phyloP scores from a whole-genome alignment of 1,284 basidiomycete species.

The Psilocybe mexicana region DNA sequence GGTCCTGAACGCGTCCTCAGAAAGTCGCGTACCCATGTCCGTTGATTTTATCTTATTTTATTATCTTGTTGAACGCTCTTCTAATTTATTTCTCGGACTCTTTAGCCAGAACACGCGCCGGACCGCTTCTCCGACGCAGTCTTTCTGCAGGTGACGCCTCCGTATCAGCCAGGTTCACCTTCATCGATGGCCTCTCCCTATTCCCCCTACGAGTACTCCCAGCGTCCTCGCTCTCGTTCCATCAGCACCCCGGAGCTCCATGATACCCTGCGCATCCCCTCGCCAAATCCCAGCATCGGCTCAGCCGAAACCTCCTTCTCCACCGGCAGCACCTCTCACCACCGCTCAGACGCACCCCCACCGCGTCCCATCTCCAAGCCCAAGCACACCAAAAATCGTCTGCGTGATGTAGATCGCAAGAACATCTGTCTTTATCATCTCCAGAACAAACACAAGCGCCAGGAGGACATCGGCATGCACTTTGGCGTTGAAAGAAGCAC shows the following conservation, averaged over 20 bases:
- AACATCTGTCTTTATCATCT: slow-evolving; percentile 73
- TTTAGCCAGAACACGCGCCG: neutral
- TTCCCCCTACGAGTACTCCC: slow-evolving; percentile 29
- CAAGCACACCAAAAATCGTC: slow-evolving; percentile 67
- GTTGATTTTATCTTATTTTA: neutral
- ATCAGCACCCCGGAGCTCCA: slow-evolving; percentile 33
- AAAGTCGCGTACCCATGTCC: neutral
- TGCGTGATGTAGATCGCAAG: slow-evolving; percentile 74
- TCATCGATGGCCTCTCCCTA: slow-evolving; percentile 7
- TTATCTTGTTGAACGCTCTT: neutral
- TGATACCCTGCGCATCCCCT: slow-evolving; percentile 47
- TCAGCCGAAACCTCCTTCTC: slow-evolving; percentile 21
- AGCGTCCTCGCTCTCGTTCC: slow-evolving; percentile 43
- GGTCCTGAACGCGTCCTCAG: slow-evolving; percentile 45
- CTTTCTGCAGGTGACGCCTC: neutral
- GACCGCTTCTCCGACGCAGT: neutral
- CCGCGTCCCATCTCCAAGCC: slow-evolving; percentile 40
- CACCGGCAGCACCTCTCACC: neutral
- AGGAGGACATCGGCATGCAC: slow-evolving; percentile 77
- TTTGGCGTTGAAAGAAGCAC: slow-evolving; percentile 89
- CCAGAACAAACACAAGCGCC: slow-evolving; percentile 64
- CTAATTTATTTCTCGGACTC: slow-evolving; percentile 32
- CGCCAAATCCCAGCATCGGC: slow-evolving; percentile 53
- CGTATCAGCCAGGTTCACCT: neutral
- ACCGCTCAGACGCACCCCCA: slow-evolving; percentile 16